phyloP scores from a whole-genome alignment of 306 rosid genomes.

The Quercus gilva region DNA sequence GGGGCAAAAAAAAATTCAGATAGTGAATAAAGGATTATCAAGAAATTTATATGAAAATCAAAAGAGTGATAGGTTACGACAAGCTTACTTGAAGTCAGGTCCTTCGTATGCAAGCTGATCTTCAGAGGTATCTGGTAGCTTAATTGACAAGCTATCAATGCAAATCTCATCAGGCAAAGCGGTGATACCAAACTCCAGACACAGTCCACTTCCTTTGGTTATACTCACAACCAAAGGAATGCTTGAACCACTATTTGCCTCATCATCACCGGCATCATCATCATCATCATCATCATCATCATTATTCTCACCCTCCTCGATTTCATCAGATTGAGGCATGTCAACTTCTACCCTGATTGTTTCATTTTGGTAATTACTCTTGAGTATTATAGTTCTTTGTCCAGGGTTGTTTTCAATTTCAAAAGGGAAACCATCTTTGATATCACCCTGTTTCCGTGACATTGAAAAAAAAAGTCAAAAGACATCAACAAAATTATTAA shows the following conservation, averaged over 20 bases:
- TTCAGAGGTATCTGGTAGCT: conserved; percentile 45
- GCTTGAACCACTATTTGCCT: conserved; percentile 40
- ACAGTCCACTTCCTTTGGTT: conserved; percentile 48
- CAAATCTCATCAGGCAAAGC: conserved; percentile 64
- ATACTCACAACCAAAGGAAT: conserved; percentile 73
- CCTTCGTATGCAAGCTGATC: conserved; percentile 75
- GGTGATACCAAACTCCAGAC: conserved; percentile 75
- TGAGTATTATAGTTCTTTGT: conserved; percentile 69
- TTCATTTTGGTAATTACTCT: conserved; percentile 61
- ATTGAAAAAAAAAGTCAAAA: not conserved
- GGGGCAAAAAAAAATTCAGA: conserved; percentile 4
- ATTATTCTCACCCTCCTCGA: conserved; percentile 29
- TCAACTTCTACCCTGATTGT: conserved; percentile 68
- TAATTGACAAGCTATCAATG: conserved; percentile 70
- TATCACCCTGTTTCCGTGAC: conserved; percentile 34
- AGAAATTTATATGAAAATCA: not conserved
- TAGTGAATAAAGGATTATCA: not conserved
- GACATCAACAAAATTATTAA: conserved; percentile 4
- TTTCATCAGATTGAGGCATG: conserved; percentile 41
- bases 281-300: conserved; percentile 5
- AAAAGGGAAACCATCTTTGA: conserved; percentile 61
- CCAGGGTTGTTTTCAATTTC: conserved; percentile 72
- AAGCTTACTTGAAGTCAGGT: conserved; percentile 72
- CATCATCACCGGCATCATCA: not conserved
- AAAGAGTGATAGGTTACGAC: not conserved